Evolutionary conservation across 2,329 filamentous ascomycete species (phyloP), one percentile per base, ranked within the genome.

Genomic region (Sporothrix phasma): DNA sequence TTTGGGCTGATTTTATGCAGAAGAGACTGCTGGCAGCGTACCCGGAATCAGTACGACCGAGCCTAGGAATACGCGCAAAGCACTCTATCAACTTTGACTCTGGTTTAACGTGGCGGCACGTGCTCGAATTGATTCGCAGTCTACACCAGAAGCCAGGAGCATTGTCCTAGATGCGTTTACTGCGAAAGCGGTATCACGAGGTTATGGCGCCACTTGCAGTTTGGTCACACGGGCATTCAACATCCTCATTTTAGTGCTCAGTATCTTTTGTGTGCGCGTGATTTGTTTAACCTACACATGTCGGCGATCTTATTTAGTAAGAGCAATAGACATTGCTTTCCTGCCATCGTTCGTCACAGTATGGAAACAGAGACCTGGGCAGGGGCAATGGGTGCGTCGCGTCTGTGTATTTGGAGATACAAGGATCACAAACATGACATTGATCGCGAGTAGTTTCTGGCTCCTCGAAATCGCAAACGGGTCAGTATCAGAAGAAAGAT

Each of bases 71-170:
- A 5, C 66, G 66, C 7, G 66, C 66, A 1, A 68, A 68, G 43
- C 61, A 68, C 45, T n/a, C 31, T 0, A 68, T 69, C 39, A 66
- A 68, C 34, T 68, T 69, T 43, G 59, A 65, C 17, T 39, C 56
- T 1, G 47, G 47, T 2, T 29, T 69, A 22, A 56, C 56, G 22
- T 69, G 68, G 68, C 45, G 51, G 11, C 54, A 67, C 13, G 62
- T 69, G 0, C 24, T 67, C 1, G 41, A 54, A 4, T 3, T 66
- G 22, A 63, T 69, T 2, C 66, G 64, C 3, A 41, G 15, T 3
- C 63, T 67, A 34, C 64, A 65, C 19, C 62, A 64, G 29, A 65
- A 53, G 24, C 49, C 26, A 17, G 41, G 41, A n/a, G 8, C 17
- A 8, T 43, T 17, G 17, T 43, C 41, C 8, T 43, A n/a, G 19